Evolutionary conservation across 139 green algal genomes (phyloP), one percentile per base, ranked within the genome.

Genomic region (Coelastrella sp.): DNA sequence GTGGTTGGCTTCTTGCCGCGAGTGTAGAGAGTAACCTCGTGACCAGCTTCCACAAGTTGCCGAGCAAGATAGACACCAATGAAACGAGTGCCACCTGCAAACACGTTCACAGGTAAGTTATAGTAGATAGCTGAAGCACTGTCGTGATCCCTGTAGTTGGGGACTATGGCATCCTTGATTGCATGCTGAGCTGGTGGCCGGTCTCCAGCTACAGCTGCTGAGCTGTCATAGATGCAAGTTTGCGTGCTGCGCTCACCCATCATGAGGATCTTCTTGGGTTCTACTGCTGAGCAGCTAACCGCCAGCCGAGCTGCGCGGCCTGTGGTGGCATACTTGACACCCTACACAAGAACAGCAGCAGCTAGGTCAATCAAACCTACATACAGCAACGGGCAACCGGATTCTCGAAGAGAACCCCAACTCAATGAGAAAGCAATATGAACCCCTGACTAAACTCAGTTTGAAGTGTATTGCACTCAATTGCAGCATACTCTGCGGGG

Each of bases 41-140:
- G 78, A 17, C 78, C 78, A 38, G 78, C 79, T 75, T 97, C 92
- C 0, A 99, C 88, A 30, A 99, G 94, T 89, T 95, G 75, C 37
- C 96, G 94, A 21, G 96, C 95, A 15, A 99, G 91, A 89, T 99
- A 99, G 5, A 98, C 79, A 43, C 96, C 96, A 79, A 99, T 99
- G 92, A 99, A 99, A 57, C 96, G 95, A 3, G 96, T 98, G 88
- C 96, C 96, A 80, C 96, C 96, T 95, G n/a, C n/a, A n/a, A n/a
- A n/a, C n/a, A n/a, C n/a, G n/a, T n/a, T n/a, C n/a, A n/a, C n/a
- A n/a, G n/a, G n/a, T n/a, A n/a, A n/a, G n/a, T n/a, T n/a, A n/a
- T n/a, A n/a, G n/a, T n/a, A n/a, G n/a, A n/a, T n/a, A n/a, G n/a
- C n/a, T n/a, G n/a, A n/a, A n/a, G n/a, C n/a, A n/a, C n/a, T n/a